Evolutionary conservation across 805 yeast species (phyloP).

Genomic region (Starmera pachycereana): DNA sequence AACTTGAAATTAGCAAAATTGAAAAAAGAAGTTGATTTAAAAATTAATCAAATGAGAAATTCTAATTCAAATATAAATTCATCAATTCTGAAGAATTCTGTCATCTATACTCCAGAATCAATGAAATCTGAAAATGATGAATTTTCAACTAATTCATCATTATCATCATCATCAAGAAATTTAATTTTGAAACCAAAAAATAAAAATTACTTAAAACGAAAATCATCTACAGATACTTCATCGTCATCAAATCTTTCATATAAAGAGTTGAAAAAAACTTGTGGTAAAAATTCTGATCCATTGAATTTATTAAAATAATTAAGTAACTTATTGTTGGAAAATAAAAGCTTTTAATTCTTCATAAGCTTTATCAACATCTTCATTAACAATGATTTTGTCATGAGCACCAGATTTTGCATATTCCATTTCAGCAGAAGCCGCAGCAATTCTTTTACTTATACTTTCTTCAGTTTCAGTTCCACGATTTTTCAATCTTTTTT

Average conservation of each 20-base stretch:
- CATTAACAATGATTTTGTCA: constrained; percentile 82
- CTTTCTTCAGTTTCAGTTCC: constrained; percentile 94
- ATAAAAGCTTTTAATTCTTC: constrained; percentile 69
- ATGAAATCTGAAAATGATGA: too few relatives aligned
- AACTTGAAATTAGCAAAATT: constrained; percentile 26
- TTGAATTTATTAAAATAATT: background rate
- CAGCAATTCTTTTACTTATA: constrained; percentile 70
- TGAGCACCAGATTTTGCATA: constrained; percentile 89
- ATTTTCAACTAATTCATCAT: too few relatives aligned
- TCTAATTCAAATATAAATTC: too few relatives aligned
- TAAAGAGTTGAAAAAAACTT: too few relatives aligned
- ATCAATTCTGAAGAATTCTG: too few relatives aligned
- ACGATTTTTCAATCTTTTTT: constrained; percentile 68
- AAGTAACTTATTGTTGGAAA: constrained; percentile 24
- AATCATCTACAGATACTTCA: background rate
- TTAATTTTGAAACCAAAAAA: background rate
- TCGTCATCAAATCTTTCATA: too few relatives aligned
- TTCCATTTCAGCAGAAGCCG: constrained; percentile 84
- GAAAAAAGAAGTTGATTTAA: constrained; percentile 27
- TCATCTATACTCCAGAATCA: too few relatives aligned
- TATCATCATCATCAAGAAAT: too few relatives aligned
- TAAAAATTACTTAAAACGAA: background rate
- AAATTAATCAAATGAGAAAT: constrained; percentile 20
- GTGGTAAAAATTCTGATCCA: background rate
- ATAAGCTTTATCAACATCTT: constrained; percentile 85